A percentile compares a stretch with the other conserved stretches of the same genome.
Conservation (phyloP, 2,329 filamentous ascomycete species). For the Coniochaeta sp. region DNA sequence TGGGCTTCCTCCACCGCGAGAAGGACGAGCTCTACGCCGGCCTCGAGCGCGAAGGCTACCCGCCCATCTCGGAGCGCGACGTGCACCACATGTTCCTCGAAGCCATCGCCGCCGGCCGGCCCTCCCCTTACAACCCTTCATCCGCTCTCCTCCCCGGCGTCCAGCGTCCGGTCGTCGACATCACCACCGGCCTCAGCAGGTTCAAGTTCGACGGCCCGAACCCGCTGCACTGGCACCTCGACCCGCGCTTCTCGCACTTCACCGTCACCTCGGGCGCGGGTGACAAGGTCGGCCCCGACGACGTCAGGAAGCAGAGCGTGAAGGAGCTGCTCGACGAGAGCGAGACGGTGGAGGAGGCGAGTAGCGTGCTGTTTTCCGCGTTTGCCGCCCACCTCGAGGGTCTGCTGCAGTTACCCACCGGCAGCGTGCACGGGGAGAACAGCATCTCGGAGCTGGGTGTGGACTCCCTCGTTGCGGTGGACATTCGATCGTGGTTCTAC, state of each 20-base stretch:
- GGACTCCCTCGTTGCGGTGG: slow-evolving; percentile 32
- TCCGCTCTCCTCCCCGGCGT: background rate
- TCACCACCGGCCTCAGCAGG: slow-evolving; percentile 33
- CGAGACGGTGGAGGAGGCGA: slow-evolving; percentile 13
- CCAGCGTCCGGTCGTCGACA: slow-evolving; percentile 20
- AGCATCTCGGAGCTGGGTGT: slow-evolving; percentile 30
- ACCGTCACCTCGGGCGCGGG: slow-evolving; percentile 13
- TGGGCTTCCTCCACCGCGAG: slow-evolving; percentile 35
- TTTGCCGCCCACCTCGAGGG: slow-evolving; percentile 21
- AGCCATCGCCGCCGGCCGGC: slow-evolving; percentile 35
- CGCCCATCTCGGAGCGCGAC: slow-evolving; percentile 41
- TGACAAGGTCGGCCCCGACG: slow-evolving; percentile 4
- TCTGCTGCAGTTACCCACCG: slow-evolving; percentile 23
- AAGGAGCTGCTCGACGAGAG: slow-evolving; percentile 20
- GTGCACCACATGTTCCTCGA: slow-evolving; percentile 46
- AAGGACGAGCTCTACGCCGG: slow-evolving; percentile 29
- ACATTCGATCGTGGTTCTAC: slow-evolving; percentile 39
- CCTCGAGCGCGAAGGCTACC: slow-evolving; percentile 36
- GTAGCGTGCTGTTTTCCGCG: slow-evolving; percentile 17
- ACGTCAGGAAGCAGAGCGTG: slow-evolving; percentile 12
- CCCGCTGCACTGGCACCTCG: slow-evolving; percentile 33
- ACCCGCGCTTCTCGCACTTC: slow-evolving; percentile 35
- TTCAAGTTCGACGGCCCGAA: slow-evolving; percentile 22
- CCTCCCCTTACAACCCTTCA: slow-evolving; percentile 13
- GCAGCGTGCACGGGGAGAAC: slow-evolving; percentile 20